Percentiles rank a stretch among this genome's conserved stretches.
These are phyloP conservation scores for Flaveria sonorensis DNA, from an alignment of 129 eudicot species.

Conservation along the genomic window DNA sequence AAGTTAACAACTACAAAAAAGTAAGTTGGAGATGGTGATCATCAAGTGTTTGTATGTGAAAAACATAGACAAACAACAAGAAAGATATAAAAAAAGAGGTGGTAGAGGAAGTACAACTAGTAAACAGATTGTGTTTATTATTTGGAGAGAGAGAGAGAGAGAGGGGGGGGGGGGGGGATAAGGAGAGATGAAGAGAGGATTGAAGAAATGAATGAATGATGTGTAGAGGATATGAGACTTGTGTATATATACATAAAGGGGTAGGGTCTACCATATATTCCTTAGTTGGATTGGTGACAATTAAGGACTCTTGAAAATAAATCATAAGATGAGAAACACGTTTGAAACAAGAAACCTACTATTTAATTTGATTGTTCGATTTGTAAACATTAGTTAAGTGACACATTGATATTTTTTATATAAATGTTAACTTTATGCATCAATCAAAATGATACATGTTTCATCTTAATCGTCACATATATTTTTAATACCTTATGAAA, in stretches of 20 bases:
- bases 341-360: neutral
- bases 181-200: conserved; percentile 9
- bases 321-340: neutral
- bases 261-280: conserved; percentile 23
- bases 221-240: conserved; percentile 20
- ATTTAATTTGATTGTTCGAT: neutral
- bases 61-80: conserved; percentile 29
- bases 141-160: neutral
- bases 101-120: conserved; percentile 32
- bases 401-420: neutral
- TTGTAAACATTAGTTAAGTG: neutral
- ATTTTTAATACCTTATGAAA: neutral
- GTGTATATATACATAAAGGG: conserved; percentile 26
- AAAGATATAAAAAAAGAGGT: conserved; percentile 9
- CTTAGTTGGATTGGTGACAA: conserved; percentile 13
- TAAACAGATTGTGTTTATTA: conserved; percentile 28
- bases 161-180: neutral
- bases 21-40: conserved; percentile 24
- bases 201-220: conserved; percentile 1
- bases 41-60: conserved; percentile 25
- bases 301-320: neutral
- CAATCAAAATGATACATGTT: neutral
- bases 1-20: conserved; percentile 24
- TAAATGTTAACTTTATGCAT: neutral
- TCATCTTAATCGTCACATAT: neutral